Conservation (phyloP, 768 basidiomycete species). For the Auricularia sp. region DNA sequence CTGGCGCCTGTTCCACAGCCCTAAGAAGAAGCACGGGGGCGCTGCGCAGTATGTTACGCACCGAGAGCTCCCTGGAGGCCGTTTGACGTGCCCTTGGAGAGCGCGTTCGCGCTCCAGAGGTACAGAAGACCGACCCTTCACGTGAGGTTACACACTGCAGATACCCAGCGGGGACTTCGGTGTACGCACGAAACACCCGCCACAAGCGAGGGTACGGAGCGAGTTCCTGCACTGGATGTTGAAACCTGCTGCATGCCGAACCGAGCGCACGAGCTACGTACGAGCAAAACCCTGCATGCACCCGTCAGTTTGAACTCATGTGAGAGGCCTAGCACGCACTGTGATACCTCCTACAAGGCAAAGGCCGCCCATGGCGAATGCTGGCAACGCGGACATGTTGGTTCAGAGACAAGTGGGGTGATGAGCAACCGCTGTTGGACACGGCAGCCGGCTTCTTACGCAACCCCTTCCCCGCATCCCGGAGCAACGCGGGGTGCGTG, state of each 20-base stretch:
- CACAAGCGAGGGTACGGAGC: conserved; percentile 73
- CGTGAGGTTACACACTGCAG: not conserved
- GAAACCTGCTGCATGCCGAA: not conserved
- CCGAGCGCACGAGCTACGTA: not conserved
- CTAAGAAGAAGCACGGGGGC: not conserved
- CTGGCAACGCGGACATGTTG: conserved; percentile 62
- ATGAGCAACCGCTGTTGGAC: not conserved
- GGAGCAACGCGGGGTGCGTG: not conserved
- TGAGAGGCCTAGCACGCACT: conserved; percentile 16
- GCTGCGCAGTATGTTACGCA: conserved; percentile 14
- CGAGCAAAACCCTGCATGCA: conserved; percentile 6
- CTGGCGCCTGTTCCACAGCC: conserved; percentile 49
- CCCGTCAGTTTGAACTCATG: too few species aligned
- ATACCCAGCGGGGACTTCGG: not conserved
- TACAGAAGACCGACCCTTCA: conserved; percentile 67
- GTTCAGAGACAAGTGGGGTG: too few species aligned
- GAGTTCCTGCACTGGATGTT: conserved; percentile 43
- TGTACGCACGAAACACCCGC: conserved; percentile 64
- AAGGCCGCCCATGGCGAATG: conserved; percentile 64
- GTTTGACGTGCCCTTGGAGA: conserved; percentile 60
- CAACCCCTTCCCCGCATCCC: not conserved
- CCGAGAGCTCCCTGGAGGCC: conserved; percentile 76
- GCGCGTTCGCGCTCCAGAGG: conserved; percentile 67
- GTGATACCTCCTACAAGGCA: conserved; percentile 70
- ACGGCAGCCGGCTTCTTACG: not conserved